Evolutionary conservation across 805 yeast species (phyloP).

Genomic region (Jamesozyma gamospora): DNA sequence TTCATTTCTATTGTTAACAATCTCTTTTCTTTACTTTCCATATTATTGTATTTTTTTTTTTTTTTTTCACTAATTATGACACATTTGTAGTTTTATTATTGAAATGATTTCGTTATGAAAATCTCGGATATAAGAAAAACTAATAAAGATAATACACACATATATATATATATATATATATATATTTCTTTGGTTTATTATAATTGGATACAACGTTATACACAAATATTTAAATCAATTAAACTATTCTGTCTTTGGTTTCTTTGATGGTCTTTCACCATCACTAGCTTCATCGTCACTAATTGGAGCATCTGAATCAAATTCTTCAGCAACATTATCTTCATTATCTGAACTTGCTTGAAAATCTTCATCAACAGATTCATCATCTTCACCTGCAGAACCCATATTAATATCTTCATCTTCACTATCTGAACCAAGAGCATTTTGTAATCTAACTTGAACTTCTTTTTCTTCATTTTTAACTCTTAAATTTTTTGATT

Average conservation of each 20-base stretch:
- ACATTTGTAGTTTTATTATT: too few species aligned
- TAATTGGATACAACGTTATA: too few species aligned
- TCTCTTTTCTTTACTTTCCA: too few species aligned
- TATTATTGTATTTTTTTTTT: too few species aligned
- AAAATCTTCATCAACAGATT: constrained; percentile 81
- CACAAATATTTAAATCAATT: too few species aligned
- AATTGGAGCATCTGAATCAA: constrained; percentile 48
- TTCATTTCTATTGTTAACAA: too few species aligned
- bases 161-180: too few species aligned
- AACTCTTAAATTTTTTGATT: constrained; percentile 66
- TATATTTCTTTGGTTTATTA: too few species aligned
- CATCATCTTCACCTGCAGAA: constrained; percentile 75
- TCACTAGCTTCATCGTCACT: constrained; percentile 27
- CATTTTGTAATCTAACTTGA: constrained; percentile 68
- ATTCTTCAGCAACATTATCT: constrained; percentile 66
- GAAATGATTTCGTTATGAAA: too few species aligned
- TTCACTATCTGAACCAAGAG: constrained; percentile 50
- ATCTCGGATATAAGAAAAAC: too few species aligned
- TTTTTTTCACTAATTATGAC: too few species aligned
- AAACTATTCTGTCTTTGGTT: constrained; percentile 24
- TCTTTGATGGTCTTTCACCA: constrained; percentile 32
- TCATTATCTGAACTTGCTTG: constrained; percentile 39
- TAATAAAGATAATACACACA: too few species aligned
- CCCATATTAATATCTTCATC: constrained; percentile 43
- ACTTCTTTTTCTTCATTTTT: constrained; percentile 87